Conservation (phyloP, 257 asterid genomes). For the Solanum infundibuliforme region DNA sequence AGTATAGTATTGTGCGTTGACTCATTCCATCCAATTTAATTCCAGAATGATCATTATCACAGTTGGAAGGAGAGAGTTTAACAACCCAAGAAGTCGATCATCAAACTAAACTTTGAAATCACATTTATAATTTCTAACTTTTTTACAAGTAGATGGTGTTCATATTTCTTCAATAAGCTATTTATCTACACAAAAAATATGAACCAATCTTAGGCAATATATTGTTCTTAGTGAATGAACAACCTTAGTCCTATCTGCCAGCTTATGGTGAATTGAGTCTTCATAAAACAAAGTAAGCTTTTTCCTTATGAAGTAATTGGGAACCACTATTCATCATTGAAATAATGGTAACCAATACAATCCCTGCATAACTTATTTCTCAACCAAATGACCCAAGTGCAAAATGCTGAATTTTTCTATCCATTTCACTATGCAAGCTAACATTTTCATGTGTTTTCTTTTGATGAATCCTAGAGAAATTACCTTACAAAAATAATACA, state of each 20-base stretch:
- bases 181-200: background rate
- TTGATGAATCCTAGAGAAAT: background rate
- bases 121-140: background rate
- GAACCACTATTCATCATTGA: background rate
- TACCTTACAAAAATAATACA: background rate
- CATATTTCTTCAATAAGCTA: background rate
- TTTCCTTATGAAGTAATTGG: background rate
- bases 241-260: background rate
- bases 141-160: background rate
- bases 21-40: background rate
- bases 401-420: background rate
- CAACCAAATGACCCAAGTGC: background rate
- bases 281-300: background rate
- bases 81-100: background rate
- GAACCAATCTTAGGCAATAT: background rate
- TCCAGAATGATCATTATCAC: background rate
- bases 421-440: background rate
- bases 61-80: background rate
- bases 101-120: background rate
- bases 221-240: background rate
- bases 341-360: background rate
- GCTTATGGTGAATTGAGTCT: background rate
- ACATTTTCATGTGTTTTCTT: background rate
- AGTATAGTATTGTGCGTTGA: background rate
- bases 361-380: background rate